Percentiles rank a stretch among this genome's conserved stretches.
Evolutionary conservation across 805 yeast genomes (phyloP).

Genomic region (Candida vaughaniae): DNA sequence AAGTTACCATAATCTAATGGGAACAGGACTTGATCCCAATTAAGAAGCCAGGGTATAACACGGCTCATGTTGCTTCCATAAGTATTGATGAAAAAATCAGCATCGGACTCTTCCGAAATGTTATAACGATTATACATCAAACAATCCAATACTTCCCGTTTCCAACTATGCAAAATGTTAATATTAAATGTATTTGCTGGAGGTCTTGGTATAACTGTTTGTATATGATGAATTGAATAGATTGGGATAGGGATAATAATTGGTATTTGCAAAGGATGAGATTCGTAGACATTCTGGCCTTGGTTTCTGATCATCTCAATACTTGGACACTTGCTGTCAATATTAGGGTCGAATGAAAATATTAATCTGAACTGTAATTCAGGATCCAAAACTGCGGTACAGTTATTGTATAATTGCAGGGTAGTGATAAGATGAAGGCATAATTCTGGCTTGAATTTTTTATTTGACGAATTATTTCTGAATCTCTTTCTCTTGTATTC

Average conservation of each 20-base stretch:
- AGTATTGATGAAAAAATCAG: constrained; percentile 20
- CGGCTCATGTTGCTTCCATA: constrained; percentile 29
- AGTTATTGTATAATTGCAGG: constrained; percentile 35
- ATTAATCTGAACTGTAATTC: constrained; percentile 26
- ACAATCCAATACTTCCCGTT: constrained; percentile 25
- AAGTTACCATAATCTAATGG: constrained; percentile 14
- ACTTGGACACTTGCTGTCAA: constrained; percentile 35
- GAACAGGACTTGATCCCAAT: constrained; percentile 19
- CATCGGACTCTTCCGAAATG: constrained; percentile 13
- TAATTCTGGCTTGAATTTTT: constrained; percentile 11
- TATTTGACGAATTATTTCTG: background rate
- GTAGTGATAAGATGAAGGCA: constrained; percentile 29
- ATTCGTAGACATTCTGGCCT: constrained; percentile 8
- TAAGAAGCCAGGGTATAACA: constrained; percentile 26
- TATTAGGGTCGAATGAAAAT: constrained; percentile 34
- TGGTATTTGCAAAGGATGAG: constrained; percentile 23
- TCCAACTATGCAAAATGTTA: constrained; percentile 31
- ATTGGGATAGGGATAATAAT: constrained; percentile 35
- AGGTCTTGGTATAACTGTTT: constrained; percentile 17
- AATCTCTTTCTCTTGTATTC: constrained; percentile 11
- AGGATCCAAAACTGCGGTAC: constrained; percentile 18
- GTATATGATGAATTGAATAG: constrained; percentile 16
- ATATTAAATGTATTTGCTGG: constrained; percentile 13
- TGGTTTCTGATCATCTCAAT: constrained; percentile 29
- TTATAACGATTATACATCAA: constrained; percentile 29